These are phyloP conservation scores for Ceriops decandra DNA, from an alignment of 345 rosid species.

Conservation along the genomic window DNA sequence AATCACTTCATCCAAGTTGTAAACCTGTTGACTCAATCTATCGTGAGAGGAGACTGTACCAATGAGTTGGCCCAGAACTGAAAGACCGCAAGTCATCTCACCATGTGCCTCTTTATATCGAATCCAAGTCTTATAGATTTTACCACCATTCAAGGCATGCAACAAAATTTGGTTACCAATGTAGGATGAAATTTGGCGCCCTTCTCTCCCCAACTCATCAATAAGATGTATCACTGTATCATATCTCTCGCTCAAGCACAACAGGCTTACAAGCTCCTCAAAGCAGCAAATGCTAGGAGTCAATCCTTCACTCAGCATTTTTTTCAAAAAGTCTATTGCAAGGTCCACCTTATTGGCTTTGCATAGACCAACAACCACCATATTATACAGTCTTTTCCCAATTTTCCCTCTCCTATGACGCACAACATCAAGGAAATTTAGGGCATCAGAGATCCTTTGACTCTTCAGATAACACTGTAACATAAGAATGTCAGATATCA, in stretches of 20 bases:
- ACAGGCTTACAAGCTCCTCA: constrained; percentile 44
- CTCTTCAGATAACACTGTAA: constrained; percentile 60
- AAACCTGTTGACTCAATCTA: constrained; percentile 28
- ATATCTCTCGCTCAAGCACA: constrained; percentile 37
- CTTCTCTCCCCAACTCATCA: constrained; percentile 44
- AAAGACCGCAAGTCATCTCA: constrained; percentile 35
- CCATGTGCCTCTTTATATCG: constrained; percentile 34
- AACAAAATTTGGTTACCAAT: constrained; percentile 67
- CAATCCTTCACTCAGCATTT: constrained; percentile 43
- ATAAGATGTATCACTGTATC: constrained; percentile 47
- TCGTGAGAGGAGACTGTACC: constrained; percentile 53
- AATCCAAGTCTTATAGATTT: constrained; percentile 61
- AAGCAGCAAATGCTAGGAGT: constrained; percentile 55
- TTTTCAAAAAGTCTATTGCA: constrained; percentile 43
- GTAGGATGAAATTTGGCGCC: constrained; percentile 54
- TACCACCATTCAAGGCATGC: constrained; percentile 42
- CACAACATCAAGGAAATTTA: constrained; percentile 44
- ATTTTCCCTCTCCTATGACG: constrained; percentile 25
- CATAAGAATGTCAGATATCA: constrained; percentile 43
- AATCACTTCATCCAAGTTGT: constrained; percentile 45
- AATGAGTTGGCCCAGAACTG: constrained; percentile 55
- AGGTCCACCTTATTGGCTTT: constrained; percentile 37
- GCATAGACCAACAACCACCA: constrained; percentile 58
- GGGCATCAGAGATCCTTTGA: constrained; percentile 54
- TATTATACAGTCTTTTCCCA: constrained; percentile 37